Conservation (phyloP, 345 rosid species). For the Camelina hispida region DNA sequence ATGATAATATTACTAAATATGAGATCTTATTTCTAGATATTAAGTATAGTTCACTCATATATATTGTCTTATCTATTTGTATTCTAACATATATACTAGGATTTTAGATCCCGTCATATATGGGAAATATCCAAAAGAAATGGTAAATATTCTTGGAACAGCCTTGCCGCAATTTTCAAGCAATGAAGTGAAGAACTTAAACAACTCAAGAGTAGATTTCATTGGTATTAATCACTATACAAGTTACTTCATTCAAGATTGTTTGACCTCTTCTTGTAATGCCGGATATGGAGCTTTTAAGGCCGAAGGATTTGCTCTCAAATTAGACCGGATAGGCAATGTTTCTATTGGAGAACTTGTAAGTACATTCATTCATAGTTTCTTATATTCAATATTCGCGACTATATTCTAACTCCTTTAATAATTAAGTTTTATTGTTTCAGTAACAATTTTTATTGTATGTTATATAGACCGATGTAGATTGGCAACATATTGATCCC, state of each 20-base stretch:
- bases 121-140: conserved; percentile 65
- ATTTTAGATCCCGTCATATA: conserved; percentile 64
- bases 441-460: background rate
- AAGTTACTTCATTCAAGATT: conserved; percentile 63
- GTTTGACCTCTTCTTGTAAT: conserved; percentile 54
- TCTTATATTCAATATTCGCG: background rate
- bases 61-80: background rate
- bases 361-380: conserved; percentile 23
- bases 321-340: conserved; percentile 51
- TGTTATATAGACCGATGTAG: conserved; percentile 52
- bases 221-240: conserved; percentile 73
- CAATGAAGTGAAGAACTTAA: conserved; percentile 47
- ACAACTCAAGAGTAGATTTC: conserved; percentile 55
- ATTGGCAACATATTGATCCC: conserved; percentile 58
- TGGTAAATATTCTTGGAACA: conserved; percentile 60
- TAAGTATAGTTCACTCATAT: background rate
- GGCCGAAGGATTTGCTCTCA: conserved; percentile 53
- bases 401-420: background rate
- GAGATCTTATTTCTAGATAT: background rate
- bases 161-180: conserved; percentile 58
- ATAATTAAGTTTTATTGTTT: background rate
- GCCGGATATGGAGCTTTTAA: conserved; percentile 58
- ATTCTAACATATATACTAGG: conserved; percentile 52
- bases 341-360: conserved; percentile 62
- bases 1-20: conserved; percentile 22